Base-by-base conservation (phyloP, 2,329 filamentous ascomycete species). In the Penicillium polonicum region DNA sequence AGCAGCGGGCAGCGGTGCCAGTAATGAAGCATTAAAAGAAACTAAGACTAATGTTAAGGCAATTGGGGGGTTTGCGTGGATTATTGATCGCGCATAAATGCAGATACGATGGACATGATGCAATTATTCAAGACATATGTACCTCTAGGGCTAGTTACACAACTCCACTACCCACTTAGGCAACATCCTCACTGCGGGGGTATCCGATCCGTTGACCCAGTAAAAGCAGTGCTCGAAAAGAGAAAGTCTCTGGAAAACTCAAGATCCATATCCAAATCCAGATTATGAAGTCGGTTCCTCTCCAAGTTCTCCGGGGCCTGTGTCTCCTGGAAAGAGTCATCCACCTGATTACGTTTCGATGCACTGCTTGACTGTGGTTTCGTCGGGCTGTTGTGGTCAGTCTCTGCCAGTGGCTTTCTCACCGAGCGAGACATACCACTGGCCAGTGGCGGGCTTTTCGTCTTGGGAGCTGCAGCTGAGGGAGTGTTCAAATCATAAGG, bases 161-260 rank as follows among this genome's bases (percentile, higher is more conserved):
- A 8, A 36, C 27, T 36, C 5, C 13, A 9, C 3, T 5, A 35
- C 19, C 19, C 13, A 35, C 23, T 21, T 29, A 12, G 9, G 2
- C 29, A 35, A 33, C 13, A 9, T 17, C 12, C 31, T 48, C 31
- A 59, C 48, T 52, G 45, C 12, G 19, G 50, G 21, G 55, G 53
- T 33, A 42, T 25, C 29, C 52, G 58, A 38, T 66, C 61, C 33
- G 66, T 65, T 4, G 63, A 56, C 8, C 65, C 64, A 5, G 70
- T 69, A 21, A 70, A 57, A 13, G 67, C 64, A 5, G 72, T 73
- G 36, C 70, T 73, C 13, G 68, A 71, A 39, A 74, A 74, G 17
- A 75, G 42, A 41, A 72, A 72, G 23, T 74, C 71, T 36, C 70
- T 73, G 0, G 70, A 70, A 51, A 73, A 73, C 45, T 75, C 73